Conservation (phyloP, 2,329 filamentous ascomycete species). For the Aspergillus neotritici region DNA sequence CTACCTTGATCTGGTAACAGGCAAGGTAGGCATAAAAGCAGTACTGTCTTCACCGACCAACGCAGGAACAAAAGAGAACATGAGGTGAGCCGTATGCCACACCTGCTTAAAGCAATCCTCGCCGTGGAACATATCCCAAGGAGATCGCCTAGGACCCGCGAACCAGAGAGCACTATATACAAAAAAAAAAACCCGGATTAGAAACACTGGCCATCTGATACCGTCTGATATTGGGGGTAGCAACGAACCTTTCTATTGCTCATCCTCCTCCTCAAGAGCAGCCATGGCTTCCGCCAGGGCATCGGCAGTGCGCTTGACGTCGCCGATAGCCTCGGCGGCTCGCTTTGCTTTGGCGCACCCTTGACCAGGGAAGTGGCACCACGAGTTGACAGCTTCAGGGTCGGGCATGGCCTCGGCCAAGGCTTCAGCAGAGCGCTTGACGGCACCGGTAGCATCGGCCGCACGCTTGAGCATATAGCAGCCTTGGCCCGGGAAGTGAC, state of each 20-base stretch:
- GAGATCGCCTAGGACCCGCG: too few relatives aligned
- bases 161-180: too few relatives aligned
- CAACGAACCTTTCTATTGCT: slow-evolving; percentile 14
- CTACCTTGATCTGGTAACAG: too few relatives aligned
- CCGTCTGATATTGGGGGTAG: too few relatives aligned
- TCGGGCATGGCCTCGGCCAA: slow-evolving; percentile 28
- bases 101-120: too few relatives aligned
- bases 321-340: slow-evolving; percentile 60
- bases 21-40: too few relatives aligned
- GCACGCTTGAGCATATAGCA: slow-evolving; percentile 26
- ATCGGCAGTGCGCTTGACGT: slow-evolving; percentile 33
- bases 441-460: slow-evolving; percentile 20
- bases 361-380: slow-evolving; percentile 31
- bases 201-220: too few relatives aligned
- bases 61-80: too few relatives aligned
- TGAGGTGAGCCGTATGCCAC: too few relatives aligned
- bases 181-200: background rate
- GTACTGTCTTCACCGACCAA: too few relatives aligned
- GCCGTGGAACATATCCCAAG: too few relatives aligned
- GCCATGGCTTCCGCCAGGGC: slow-evolving; percentile 30
- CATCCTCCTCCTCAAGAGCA: slow-evolving; percentile 24
- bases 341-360: slow-evolving; percentile 57
- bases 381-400: slow-evolving; percentile 22
- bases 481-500: slow-evolving; percentile 24
- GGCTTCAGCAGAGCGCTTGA: slow-evolving; percentile 30